phyloP scores from a whole-genome alignment of 2,329 filamentous ascomycete species.

The Hirsutella minnesotensis region DNA sequence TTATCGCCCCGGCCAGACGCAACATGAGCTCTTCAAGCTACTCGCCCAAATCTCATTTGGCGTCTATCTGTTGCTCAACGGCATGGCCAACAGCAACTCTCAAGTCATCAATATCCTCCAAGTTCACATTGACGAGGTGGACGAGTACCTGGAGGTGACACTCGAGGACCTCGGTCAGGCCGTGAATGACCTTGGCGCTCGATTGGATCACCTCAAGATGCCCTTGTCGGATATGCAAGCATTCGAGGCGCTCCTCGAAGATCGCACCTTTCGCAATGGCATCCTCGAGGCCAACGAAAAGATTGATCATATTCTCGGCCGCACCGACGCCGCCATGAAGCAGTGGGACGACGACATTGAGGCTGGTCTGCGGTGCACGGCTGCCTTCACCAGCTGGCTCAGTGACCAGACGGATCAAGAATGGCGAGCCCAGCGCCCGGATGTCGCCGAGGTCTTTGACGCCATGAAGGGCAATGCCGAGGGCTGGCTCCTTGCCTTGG shows the following conservation, averaged over 20 bases:
- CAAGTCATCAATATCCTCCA: constrained; percentile 86
- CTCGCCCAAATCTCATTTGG: constrained; percentile 90
- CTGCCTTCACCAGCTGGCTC: constrained; percentile 68
- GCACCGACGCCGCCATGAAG: constrained; percentile 64
- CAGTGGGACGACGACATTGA: constrained; percentile 69
- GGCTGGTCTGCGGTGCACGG: constrained; percentile 64
- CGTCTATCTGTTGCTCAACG: constrained; percentile 74
- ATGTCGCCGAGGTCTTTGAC: constrained; percentile 60
- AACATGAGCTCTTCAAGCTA: constrained; percentile 83
- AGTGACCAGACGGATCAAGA: constrained; percentile 49
- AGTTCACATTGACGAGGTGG: constrained; percentile 85
- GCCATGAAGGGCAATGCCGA: constrained; percentile 91
- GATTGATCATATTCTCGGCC: constrained; percentile 79
- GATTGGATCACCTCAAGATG: constrained; percentile 68
- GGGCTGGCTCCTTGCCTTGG: constrained; percentile 75
- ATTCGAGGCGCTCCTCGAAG: constrained; percentile 81
- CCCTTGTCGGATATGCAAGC: constrained; percentile 72
- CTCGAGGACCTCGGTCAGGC: constrained; percentile 76
- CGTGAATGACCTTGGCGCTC: constrained; percentile 64
- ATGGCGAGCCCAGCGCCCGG: constrained; percentile 49
- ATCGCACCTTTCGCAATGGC: constrained; percentile 68
- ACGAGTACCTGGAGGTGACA: constrained; percentile 77
- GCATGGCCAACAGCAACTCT: constrained; percentile 75
- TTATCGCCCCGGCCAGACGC: constrained; percentile 60
- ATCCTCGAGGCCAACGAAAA: constrained; percentile 81